Evolutionary conservation across 495 filamentous ascomycete species (phyloP).

Genomic region (Echria macrotheca): DNA sequence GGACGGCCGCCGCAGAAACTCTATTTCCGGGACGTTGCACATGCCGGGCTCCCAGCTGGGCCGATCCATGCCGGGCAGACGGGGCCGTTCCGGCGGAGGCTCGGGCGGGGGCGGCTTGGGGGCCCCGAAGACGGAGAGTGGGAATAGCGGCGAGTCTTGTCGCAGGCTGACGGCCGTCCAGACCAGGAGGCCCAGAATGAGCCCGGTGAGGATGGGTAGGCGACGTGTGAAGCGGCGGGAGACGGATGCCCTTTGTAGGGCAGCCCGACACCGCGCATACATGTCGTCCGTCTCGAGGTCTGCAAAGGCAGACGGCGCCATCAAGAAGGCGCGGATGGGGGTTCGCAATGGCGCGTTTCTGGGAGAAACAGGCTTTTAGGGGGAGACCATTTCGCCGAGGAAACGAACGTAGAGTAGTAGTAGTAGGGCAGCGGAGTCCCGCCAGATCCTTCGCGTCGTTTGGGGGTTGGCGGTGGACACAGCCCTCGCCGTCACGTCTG

Average conservation of each 20-base stretch:
- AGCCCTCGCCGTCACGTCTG: too few species aligned
- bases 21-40: conserved; percentile 16
- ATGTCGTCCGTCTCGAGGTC: neutral
- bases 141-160: conserved; percentile 11
- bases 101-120: neutral
- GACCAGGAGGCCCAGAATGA: conserved; percentile 16
- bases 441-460: too few species aligned
- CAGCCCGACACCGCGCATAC: conserved; percentile 1
- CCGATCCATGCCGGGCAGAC: conserved; percentile 3
- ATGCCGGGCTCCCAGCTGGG: conserved; percentile 6
- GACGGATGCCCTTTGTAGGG: conserved; percentile 13
- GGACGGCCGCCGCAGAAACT: conserved; percentile 20
- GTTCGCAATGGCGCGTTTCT: too few species aligned
- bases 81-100: neutral
- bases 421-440: too few species aligned
- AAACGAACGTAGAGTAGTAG: too few species aligned
- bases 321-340: too few species aligned
- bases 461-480: too few species aligned
- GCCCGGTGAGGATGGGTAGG: conserved; percentile 14
- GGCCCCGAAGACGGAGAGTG: neutral
- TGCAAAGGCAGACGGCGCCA: too few species aligned
- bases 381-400: too few species aligned
- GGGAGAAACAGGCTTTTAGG: too few species aligned
- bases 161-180: conserved; percentile 18
- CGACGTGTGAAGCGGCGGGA: conserved; percentile 16